A percentile compares a stretch with the other conserved stretches of the same genome.
Conservation (phyloP, 768 basidiomycete species). For the Ramaria rubella region DNA sequence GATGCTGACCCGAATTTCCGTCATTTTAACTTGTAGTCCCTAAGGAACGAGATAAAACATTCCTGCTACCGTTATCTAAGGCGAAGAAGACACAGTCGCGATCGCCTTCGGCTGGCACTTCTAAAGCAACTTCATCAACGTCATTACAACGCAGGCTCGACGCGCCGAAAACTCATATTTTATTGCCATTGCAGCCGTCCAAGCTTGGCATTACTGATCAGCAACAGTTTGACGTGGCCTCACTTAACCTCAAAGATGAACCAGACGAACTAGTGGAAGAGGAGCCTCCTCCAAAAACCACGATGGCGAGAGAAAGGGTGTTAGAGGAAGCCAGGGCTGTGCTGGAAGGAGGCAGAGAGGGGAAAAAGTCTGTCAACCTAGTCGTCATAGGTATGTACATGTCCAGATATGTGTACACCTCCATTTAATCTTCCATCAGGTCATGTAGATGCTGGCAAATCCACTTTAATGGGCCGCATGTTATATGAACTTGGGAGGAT, state of each 20-base stretch:
- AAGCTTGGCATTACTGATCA: constrained; percentile 45
- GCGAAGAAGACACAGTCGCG: constrained; percentile 36
- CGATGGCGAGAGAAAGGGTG: constrained; percentile 71
- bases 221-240: constrained; percentile 65
- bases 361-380: constrained; percentile 70
- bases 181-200: constrained; percentile 21
- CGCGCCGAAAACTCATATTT: constrained; percentile 32
- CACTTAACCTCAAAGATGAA: constrained; percentile 49
- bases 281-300: constrained; percentile 55
- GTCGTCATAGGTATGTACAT: constrained; percentile 80
- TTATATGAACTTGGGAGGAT: constrained; percentile 87
- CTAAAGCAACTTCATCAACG: constrained; percentile 40
- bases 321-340: constrained; percentile 67
- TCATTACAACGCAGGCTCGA: constrained; percentile 35
- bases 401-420: constrained; percentile 3
- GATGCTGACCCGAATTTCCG: background rate
- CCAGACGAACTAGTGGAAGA: constrained; percentile 37
- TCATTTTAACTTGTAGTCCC: constrained; percentile 44
- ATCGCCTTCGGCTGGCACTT: constrained; percentile 35
- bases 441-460: constrained; percentile 98
- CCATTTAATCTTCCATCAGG: constrained; percentile 39
- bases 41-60: constrained; percentile 71
- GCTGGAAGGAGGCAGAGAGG: constrained; percentile 37
- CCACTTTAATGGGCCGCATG: constrained; percentile 92
- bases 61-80: constrained; percentile 33